Conservation (phyloP, 176 grass and related monocot genomes). For the Aegilops speltoides region DNA sequence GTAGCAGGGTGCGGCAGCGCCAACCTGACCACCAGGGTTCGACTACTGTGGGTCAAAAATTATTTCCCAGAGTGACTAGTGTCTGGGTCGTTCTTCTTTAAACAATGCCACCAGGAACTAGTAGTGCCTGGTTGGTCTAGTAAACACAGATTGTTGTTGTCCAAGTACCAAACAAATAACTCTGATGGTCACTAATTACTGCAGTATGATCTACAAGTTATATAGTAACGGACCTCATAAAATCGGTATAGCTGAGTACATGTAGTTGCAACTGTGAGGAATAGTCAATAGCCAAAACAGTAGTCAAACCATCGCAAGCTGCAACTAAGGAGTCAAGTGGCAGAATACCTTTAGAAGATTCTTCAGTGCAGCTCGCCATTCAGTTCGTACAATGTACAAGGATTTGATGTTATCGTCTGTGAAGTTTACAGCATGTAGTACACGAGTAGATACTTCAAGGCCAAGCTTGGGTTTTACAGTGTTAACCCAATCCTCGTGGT, state of each 20-base stretch:
- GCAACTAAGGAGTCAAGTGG: background rate
- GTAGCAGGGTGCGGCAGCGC: background rate
- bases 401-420: constrained; percentile 77
- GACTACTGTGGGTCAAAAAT: background rate
- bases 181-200: constrained; percentile 1
- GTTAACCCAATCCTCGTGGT: constrained; percentile 90
- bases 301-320: background rate
- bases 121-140: background rate
- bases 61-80: background rate
- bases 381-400: constrained; percentile 72
- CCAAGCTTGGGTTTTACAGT: constrained; percentile 83
- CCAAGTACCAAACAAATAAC: constrained; percentile 26
- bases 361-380: constrained; percentile 79
- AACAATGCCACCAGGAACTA: background rate
- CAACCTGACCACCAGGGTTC: background rate
- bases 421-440: constrained; percentile 82
- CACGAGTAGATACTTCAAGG: constrained; percentile 67
- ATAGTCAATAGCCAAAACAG: constrained; percentile 10
- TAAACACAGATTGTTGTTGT: background rate
- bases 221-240: background rate
- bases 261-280: background rate
- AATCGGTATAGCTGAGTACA: constrained; percentile 8
- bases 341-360: constrained; percentile 88
- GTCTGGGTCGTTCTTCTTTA: background rate
- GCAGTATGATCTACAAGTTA: constrained; percentile 20